Conservation (phyloP, 2,329 filamentous ascomycete genomes). For the Alternaria viburni region DNA sequence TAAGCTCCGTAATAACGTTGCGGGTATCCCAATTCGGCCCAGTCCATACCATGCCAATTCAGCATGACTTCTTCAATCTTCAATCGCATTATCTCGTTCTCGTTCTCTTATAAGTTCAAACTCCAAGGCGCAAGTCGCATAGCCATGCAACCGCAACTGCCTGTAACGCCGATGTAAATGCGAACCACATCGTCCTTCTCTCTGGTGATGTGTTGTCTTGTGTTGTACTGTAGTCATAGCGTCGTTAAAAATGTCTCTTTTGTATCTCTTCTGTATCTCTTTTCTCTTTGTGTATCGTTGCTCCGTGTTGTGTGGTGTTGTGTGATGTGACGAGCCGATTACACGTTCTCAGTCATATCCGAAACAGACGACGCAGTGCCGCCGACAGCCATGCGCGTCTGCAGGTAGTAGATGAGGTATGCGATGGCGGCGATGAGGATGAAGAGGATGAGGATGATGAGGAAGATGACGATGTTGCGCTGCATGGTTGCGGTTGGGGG, state of each 20-base stretch:
- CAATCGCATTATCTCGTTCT: conserved; percentile 3
- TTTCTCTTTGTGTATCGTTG: too few species aligned
- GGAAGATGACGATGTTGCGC: conserved; percentile 60
- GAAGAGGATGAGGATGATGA: conserved; percentile 61
- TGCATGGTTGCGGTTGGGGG: conserved; percentile 49
- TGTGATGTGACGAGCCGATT: not conserved
- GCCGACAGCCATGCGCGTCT: conserved; percentile 51
- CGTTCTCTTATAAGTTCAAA: too few species aligned
- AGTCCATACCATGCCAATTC: not conserved
- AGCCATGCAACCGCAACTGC: not conserved
- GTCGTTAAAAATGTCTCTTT: conserved; percentile 1
- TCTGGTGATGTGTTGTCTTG: not conserved
- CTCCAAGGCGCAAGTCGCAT: not conserved
- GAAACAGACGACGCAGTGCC: conserved; percentile 38
- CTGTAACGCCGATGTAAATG: not conserved
- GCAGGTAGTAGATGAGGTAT: conserved; percentile 58
- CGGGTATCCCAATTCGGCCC: conserved; percentile 6
- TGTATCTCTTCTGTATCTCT: too few species aligned
- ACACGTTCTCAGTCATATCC: conserved; percentile 36
- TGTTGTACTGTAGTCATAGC: not conserved
- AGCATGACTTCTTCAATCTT: not conserved
- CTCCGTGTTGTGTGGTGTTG: not conserved
- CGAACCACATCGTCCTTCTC: not conserved
- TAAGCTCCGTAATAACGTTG: conserved; percentile 1
- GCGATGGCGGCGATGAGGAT: conserved; percentile 57